Percentiles rank a stretch among this genome's conserved stretches.
These are phyloP conservation scores for Pythium monospermum DNA, from an alignment of 352 stramenopile genomes.

Conservation along the genomic window DNA sequence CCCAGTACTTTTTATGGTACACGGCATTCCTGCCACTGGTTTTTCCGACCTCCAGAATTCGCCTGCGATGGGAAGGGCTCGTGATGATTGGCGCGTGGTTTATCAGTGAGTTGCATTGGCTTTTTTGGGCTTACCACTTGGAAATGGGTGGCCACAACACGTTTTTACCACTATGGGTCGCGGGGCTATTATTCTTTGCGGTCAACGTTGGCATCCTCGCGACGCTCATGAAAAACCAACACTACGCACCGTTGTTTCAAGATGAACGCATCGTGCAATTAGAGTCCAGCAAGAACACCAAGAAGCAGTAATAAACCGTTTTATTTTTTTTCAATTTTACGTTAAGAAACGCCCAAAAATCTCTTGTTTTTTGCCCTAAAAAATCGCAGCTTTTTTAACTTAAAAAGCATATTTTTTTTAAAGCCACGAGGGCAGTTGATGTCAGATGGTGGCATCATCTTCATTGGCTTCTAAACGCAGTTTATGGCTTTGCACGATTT, in stretches of 20 bases:
- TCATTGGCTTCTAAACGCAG: conserved; percentile 41
- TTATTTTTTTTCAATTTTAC: no score
- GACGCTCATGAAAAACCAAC: conserved; percentile 64
- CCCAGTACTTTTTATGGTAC: conserved; percentile 99
- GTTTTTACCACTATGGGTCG: conserved; percentile 86
- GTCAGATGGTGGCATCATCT: conserved; percentile 1
- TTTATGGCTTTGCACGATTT: conserved; percentile 54
- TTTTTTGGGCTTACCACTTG: conserved; percentile 87
- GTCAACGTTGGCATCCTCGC: conserved; percentile 82
- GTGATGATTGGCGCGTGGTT: conserved; percentile 71
- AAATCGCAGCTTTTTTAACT: no score
- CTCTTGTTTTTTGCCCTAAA: no score
- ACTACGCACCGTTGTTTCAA: conserved; percentile 54
- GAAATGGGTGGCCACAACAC: conserved; percentile 90
- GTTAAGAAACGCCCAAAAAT: no score
- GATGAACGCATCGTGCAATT: conserved; percentile 30
- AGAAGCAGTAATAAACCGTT: conserved; percentile 1
- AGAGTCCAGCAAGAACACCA: background rate
- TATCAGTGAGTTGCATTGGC: conserved; percentile 82
- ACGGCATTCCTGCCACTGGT: conserved; percentile 88
- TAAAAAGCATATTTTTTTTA: no score
- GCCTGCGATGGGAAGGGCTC: conserved; percentile 57
- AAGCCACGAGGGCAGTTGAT: no score
- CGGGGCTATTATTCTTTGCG: conserved; percentile 84
- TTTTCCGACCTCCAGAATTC: conserved; percentile 62